Evolutionary conservation across 2,329 filamentous ascomycete species (phyloP), one percentile per base, ranked within the genome.

Genomic region (Trichoderma simmonsii): DNA sequence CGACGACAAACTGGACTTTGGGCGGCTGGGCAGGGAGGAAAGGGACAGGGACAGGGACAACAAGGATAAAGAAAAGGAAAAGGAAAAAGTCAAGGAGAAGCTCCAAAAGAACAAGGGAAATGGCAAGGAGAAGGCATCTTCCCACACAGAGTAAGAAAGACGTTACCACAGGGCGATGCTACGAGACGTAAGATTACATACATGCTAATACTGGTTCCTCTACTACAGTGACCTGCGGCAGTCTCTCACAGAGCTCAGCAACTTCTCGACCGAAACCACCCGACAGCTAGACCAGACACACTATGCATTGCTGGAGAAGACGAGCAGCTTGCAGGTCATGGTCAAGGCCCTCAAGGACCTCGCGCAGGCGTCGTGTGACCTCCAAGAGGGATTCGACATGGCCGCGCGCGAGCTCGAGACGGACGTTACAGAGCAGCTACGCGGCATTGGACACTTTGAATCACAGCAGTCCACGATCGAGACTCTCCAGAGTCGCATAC

Each of bases 201-300:
- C n/a, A 63, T 21, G 18, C 24, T 21, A 24, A 21, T 6, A 18
- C 24, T 32, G 15, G 26, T 43, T 28, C 28, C 26, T 65, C 39
- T 54, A 30, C 14, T 30, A 69, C 75, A 89, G 88, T 72, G 85
- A 84, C 62, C 76, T 91, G 24, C 84, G 83, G 74, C 85, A 85
- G 70, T 85, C 87, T 4, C 81, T 90, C 0, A 78, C 80, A 28
- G 83, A 86, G 63, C 84, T 94, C 12, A 86, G 86, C 75, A 82
- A 86, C 36, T 86, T 90, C 78, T 91, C 91, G 26, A 85, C 89
- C 70, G 81, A 85, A 26, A 89, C 90, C 28, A 92, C 90, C 18
- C 85, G 87, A 73, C 87, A 87, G 39, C 87, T 95, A 56, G 92
- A 95, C 79, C 88, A 92, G 72, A 91, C 91, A 3, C 95, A 94